Percentiles rank a stretch among this genome's conserved stretches.
Evolutionary conservation across 2,329 filamentous ascomycete genomes (phyloP).

Genomic region (Xylariaceae sp.): DNA sequence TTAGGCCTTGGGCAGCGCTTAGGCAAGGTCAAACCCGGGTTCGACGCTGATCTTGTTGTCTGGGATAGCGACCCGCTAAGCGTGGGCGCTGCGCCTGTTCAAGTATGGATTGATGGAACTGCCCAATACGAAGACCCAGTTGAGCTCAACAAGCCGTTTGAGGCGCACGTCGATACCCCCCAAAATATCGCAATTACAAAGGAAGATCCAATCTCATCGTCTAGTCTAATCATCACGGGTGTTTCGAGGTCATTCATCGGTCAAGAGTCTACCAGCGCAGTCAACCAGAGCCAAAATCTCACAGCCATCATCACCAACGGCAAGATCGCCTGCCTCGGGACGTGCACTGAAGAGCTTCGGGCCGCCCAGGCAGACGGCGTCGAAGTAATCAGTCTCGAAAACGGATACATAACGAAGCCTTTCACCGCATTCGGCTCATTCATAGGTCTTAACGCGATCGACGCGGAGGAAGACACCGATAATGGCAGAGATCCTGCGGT

Average conservation of each 20-base stretch:
- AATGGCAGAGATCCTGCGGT: slow-evolving; percentile 44
- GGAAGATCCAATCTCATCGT: slow-evolving; percentile 38
- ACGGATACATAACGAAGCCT: slow-evolving; percentile 58
- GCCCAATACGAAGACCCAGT: slow-evolving; percentile 54
- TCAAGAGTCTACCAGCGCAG: slow-evolving; percentile 16
- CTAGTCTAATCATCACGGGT: slow-evolving; percentile 53
- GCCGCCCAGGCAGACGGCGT: slow-evolving; percentile 34
- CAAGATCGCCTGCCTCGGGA: slow-evolving; percentile 53
- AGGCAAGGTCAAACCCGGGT: slow-evolving; percentile 59
- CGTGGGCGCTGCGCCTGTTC: slow-evolving; percentile 54
- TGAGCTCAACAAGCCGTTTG: slow-evolving; percentile 48
- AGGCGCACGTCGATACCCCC: slow-evolving; percentile 37
- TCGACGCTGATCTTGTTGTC: slow-evolving; percentile 57
- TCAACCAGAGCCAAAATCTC: slow-evolving; percentile 29
- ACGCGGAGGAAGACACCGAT: slow-evolving; percentile 51
- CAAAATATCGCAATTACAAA: slow-evolving; percentile 39
- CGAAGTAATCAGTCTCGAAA: slow-evolving; percentile 45
- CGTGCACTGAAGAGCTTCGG: slow-evolving; percentile 44
- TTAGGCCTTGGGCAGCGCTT: slow-evolving; percentile 55
- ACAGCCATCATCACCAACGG: slow-evolving; percentile 52
- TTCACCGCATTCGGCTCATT: slow-evolving; percentile 58
- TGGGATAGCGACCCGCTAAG: slow-evolving; percentile 62
- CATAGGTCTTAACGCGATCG: slow-evolving; percentile 61
- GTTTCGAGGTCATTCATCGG: slow-evolving; percentile 48
- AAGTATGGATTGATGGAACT: slow-evolving; percentile 61